Percentiles rank a stretch among this genome's conserved stretches.
Evolutionary conservation across 2,329 filamentous ascomycete species (phyloP).

Genomic region (Clonostachys byssicola): DNA sequence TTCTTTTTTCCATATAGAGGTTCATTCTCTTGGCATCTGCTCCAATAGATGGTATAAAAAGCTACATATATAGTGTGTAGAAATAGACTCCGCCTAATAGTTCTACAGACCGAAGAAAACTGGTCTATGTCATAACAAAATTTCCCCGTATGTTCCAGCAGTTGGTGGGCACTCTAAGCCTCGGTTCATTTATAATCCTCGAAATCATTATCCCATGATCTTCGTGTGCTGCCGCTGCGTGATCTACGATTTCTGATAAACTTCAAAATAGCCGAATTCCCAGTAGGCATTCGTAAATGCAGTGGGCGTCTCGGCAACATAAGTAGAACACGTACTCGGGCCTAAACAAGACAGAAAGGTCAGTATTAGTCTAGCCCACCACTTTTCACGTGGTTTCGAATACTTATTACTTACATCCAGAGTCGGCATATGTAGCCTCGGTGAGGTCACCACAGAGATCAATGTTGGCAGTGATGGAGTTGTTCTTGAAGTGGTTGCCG

Average conservation of each 20-base stretch:
- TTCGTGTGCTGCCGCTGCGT: neutral
- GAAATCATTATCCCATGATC: too few species aligned
- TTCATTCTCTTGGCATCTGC: too few species aligned
- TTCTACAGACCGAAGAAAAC: too few species aligned
- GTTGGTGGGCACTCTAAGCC: too few species aligned
- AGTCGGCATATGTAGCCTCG: slow-evolving; percentile 37
- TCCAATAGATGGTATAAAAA: too few species aligned
- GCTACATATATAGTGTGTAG: too few species aligned
- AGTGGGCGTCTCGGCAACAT: slow-evolving; percentile 51
- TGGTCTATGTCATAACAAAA: too few species aligned
- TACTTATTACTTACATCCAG: slow-evolving; percentile 37
- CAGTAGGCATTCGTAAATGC: slow-evolving; percentile 58
- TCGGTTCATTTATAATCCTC: too few species aligned
- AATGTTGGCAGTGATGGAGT: slow-evolving; percentile 64
- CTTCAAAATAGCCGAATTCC: slow-evolving; percentile 58
- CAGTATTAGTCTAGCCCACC: neutral
- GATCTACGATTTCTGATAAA: slow-evolving; percentile 37
- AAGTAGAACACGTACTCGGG: slow-evolving; percentile 51
- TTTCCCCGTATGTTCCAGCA: too few species aligned
- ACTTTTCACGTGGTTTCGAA: neutral
- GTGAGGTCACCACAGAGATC: slow-evolving; percentile 58
- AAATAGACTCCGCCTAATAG: too few species aligned
- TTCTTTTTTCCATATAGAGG: too few species aligned
- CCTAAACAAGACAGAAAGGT: slow-evolving; percentile 25
- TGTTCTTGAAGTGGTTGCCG: slow-evolving; percentile 54